Evolutionary conservation across 2,329 filamentous ascomycete genomes (phyloP).

Genomic region (Xenosphaeropsis pyriputrescens): DNA sequence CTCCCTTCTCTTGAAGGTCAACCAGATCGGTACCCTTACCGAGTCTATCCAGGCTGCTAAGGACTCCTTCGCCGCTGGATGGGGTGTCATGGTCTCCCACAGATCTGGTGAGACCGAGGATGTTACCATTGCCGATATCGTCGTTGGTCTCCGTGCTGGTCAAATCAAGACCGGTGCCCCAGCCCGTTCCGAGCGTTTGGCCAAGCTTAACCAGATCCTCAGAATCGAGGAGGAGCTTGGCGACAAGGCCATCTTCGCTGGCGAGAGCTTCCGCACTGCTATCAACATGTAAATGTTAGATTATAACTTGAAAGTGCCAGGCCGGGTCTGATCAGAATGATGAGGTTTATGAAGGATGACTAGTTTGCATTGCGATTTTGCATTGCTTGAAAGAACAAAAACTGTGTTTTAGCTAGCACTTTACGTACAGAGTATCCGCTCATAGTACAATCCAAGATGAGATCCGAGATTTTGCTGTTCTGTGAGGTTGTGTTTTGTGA

Average conservation of each 20-base stretch:
- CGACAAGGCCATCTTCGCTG: slow-evolving; percentile 80
- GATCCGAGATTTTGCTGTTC: no score
- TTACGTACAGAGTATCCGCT: no score
- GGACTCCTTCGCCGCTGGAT: slow-evolving; percentile 88
- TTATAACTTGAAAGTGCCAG: neutral
- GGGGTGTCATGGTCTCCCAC: slow-evolving; percentile 99
- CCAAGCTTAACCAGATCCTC: slow-evolving; percentile 99
- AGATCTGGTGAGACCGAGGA: slow-evolving; percentile 98
- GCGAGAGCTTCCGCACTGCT: slow-evolving; percentile 78
- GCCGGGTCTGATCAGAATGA: neutral
- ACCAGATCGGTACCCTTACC: slow-evolving; percentile 98
- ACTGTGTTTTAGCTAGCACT: no score
- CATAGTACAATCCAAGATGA: no score
- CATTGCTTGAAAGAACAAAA: no score
- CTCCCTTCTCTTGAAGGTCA: slow-evolving; percentile 96
- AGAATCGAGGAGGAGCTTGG: slow-evolving; percentile 99
- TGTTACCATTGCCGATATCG: slow-evolving; percentile 97
- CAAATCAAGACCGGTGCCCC: slow-evolving; percentile 99
- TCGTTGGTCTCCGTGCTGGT: slow-evolving; percentile 87
- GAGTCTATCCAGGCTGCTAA: slow-evolving; percentile 99
- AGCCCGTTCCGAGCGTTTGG: slow-evolving; percentile 90
- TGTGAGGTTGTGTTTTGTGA: no score
- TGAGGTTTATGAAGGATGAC: slow-evolving; percentile 2
- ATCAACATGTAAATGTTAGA: slow-evolving; percentile 60
- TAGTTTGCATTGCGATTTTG: neutral